Evolutionary conservation across 163 green algal genomes (phyloP), one percentile per base, ranked within the genome.

Genomic region (Prototheca cutis): DNA sequence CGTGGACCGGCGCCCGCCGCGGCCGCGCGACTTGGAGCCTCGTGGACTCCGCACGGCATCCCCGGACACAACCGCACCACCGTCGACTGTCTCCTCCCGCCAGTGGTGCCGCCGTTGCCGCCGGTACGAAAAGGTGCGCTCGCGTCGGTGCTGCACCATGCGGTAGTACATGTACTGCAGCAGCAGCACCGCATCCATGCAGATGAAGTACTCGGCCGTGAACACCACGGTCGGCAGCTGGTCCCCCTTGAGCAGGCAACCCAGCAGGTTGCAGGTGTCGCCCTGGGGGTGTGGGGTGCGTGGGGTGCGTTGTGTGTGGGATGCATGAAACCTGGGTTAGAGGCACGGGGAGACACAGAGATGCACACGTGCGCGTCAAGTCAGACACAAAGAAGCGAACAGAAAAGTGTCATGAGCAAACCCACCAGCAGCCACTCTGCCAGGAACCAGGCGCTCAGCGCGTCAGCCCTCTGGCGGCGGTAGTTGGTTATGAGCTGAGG

Each of bases 251-350:
- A 73, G 51, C 39, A 94, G 63, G 3, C 93, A 55, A 0, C 88
- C 90, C 32, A 94, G 54, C n/a, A 97, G 74, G 65, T 96, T 96
- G 58, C 74, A 82, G 3, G 87, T 91, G 74, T 97, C 90, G 3
- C 90, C 90, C 65, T 85, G 67, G 53, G 18, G 30, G 53, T 29
- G 31, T 8, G 10, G 17, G 0, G 17, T 28, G 42, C 18, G 36
- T 45, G 36, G 36, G 36, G 36, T 21, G 36, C n/a, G n/a, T n/a
- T n/a, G n/a, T n/a, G n/a, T n/a, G n/a, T n/a, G n/a, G n/a, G n/a
- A n/a, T n/a, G n/a, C n/a, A n/a, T n/a, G n/a, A n/a, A n/a, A n/a
- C n/a, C n/a, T n/a, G n/a, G n/a, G n/a, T n/a, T n/a, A n/a, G n/a
- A n/a, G n/a, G n/a, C n/a, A n/a, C n/a, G n/a, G n/a, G n/a, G n/a